Percentiles rank a stretch among this genome's conserved stretches.
These are phyloP conservation scores for Podila verticillata DNA, from an alignment of 192 early-diverging fungal genomes.

Conservation along the genomic window DNA sequence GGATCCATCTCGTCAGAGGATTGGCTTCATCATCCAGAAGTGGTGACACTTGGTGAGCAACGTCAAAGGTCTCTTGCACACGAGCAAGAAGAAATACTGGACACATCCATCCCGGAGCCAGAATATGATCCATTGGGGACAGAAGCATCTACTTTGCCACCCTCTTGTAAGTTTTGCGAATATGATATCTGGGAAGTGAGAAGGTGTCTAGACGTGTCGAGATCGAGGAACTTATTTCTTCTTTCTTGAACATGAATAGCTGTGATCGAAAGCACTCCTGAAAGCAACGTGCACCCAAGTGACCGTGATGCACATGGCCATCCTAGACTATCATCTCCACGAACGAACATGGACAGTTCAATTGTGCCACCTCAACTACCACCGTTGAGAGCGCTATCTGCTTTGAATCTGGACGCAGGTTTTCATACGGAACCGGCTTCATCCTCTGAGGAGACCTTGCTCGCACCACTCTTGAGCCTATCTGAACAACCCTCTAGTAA, in stretches of 20 bases:
- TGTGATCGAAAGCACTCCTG: not conserved
- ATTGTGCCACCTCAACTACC: too few species aligned
- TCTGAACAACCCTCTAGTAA: too few species aligned
- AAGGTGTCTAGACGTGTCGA: not conserved
- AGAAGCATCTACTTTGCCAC: not conserved
- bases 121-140: not conserved
- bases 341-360: not conserved
- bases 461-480: too few species aligned
- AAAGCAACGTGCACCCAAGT: not conserved
- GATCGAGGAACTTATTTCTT: not conserved
- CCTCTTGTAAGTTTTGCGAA: not conserved
- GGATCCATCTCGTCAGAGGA: conserved; percentile 36
- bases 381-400: too few species aligned
- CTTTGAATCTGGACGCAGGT: too few species aligned
- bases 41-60: conserved; percentile 5
- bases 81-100: too few species aligned
- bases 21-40: conserved; percentile 41
- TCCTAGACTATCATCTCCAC: not conserved
- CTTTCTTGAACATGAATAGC: not conserved
- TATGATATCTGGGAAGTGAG: too few species aligned
- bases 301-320: not conserved
- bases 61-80: not conserved
- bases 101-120: not conserved
- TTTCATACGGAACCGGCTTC: too few species aligned
- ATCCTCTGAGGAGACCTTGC: too few species aligned